Evolutionary conservation across 805 yeast genomes (phyloP), one percentile per base, ranked within the genome.

Genomic region (Maudiozyma barnettii): DNA sequence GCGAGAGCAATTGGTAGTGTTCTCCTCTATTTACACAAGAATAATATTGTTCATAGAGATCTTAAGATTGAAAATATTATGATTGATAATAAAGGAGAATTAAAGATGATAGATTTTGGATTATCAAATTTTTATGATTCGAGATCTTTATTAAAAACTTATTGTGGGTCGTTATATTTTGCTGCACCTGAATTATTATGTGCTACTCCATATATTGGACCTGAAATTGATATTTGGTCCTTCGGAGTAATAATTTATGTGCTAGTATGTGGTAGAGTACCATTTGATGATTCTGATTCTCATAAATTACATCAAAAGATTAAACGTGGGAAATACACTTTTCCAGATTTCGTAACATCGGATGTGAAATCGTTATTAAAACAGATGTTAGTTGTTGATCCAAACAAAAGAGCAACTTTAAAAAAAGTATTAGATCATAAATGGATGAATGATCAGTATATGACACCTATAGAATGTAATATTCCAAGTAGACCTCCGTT

Each of bases 201-300:
- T 47, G 98, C 98, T 1, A 81, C 80, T 54, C 97, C 96, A 1
- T 93, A 93, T 59, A 73, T 78, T 37, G 99, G 99, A 0, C 99
- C 99, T 0, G 99, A 93, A 64, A 96, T 93, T 45, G 99, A 93
- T 65, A 82, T 93, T 18, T 93, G 99, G 99, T 87, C 96, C 2
- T 91, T 91, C 72, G 99, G 98, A 52, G 95, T 93, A 26, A 97
- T 93, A 0, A 70, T 93, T 45, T 93, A 87, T 61, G 99, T 93
- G 5, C 71, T 93, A 50, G 96, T 93, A 1, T 90, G 96, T 64
- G 99, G 99, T 47, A 90, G 87, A 64, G 98, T 93, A 12, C 99
- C 99, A 9, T 93, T 93, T 65, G 99, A 93, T 65, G 98, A 93
- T 61, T 93, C 87, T 58, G 81, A 86, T 55, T 95, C 95, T 53